Evolutionary conservation across 768 basidiomycete genomes (phyloP).

Genomic region (Lactifluus piperatus): DNA sequence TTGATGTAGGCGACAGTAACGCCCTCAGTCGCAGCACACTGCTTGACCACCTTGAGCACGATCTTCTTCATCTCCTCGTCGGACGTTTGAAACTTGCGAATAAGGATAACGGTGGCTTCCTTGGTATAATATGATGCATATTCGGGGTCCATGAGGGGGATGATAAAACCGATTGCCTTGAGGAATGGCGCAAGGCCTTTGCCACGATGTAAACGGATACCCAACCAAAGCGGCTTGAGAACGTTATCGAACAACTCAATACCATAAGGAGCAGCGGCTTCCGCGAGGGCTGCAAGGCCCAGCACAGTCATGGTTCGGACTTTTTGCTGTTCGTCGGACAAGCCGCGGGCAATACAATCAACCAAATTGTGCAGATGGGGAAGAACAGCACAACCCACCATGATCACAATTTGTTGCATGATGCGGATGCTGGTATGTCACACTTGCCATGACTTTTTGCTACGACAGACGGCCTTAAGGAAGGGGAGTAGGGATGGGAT

Average conservation of each 20-base stretch:
- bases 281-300: constrained; percentile 89
- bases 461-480: constrained; percentile 96
- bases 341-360: no score
- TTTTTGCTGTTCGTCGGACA: constrained; percentile 93
- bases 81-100: no score
- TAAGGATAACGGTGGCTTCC: no score
- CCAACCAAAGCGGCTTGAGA: no score
- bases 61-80: constrained; percentile 99
- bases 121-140: no score
- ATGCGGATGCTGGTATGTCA: constrained; percentile 99
- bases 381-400: no score
- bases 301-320: constrained; percentile 94
- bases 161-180: no score
- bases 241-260: constrained; percentile 99
- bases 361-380: no score
- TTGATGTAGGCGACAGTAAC: no score
- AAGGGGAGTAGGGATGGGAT: constrained; percentile 97
- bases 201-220: constrained; percentile 89
- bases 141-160: constrained; percentile 99
- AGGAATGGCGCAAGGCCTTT: constrained; percentile 91
- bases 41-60: no score
- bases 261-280: constrained; percentile 96
- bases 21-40: no score
- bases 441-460: constrained; percentile 99
- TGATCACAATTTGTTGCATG: constrained; percentile 98